A percentile compares a stretch with the other conserved stretches of the same genome.
Evolutionary conservation across 495 filamentous ascomycete genomes (phyloP).

Genomic region (Penicillium nucicola): DNA sequence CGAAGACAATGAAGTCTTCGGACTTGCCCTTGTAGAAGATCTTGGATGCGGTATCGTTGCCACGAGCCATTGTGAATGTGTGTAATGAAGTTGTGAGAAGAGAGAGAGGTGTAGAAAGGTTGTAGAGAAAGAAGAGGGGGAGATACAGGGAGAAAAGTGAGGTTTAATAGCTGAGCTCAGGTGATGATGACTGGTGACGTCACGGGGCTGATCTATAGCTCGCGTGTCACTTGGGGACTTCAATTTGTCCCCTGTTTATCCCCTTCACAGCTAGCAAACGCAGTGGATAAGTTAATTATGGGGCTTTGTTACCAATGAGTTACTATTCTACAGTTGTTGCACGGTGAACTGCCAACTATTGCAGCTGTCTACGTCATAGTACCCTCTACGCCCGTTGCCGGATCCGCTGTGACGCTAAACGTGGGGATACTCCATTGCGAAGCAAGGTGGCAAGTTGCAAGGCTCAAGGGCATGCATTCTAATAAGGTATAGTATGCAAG

Average conservation of each 20-base stretch:
- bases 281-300: neutral
- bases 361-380: constrained; percentile 7
- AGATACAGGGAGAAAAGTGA: constrained; percentile 8
- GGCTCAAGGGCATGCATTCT: constrained; percentile 9
- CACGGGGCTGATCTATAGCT: constrained; percentile 13
- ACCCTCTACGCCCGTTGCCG: constrained; percentile 1
- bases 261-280: neutral
- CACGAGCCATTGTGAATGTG: constrained; percentile 64
- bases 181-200: constrained; percentile 32
- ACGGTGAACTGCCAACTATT: constrained; percentile 7
- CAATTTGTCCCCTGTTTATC: constrained; percentile 1
- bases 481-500: neutral
- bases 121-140: neutral
- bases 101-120: constrained; percentile 5
- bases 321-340: neutral
- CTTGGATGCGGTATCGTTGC: constrained; percentile 71
- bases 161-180: constrained; percentile 7
- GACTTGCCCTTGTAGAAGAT: constrained; percentile 85
- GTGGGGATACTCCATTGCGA: neutral
- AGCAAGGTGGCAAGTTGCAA: constrained; percentile 5
- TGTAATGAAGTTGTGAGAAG: constrained; percentile 16
- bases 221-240: constrained; percentile 13
- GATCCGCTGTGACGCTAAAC: constrained; percentile 13
- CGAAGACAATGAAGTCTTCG: constrained; percentile 89
- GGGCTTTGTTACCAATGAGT: neutral